These are phyloP conservation scores for Hanseniaspora valbyensis DNA, from an alignment of 805 yeast genomes.

Conservation along the genomic window DNA sequence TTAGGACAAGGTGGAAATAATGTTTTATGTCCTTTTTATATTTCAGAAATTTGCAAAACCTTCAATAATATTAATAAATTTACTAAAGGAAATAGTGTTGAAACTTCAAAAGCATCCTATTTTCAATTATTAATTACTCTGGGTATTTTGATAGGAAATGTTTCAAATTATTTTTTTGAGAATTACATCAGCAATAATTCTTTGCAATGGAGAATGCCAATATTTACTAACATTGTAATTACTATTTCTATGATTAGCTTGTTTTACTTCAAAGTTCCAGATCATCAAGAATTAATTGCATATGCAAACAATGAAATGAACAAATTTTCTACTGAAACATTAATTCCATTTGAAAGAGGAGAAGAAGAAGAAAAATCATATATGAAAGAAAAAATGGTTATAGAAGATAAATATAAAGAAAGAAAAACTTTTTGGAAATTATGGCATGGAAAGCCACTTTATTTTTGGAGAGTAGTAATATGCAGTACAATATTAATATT, in stretches of 20 bases:
- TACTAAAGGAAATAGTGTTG: slow-evolving; percentile 49
- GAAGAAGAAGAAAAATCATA: slow-evolving; percentile 24
- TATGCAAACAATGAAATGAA: not conserved
- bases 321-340: not conserved
- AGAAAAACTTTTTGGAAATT: not conserved
- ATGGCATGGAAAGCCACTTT: slow-evolving; percentile 15
- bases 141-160: slow-evolving; percentile 58
- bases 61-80: slow-evolving; percentile 47
- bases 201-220: slow-evolving; percentile 61
- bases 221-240: slow-evolving; percentile 37
- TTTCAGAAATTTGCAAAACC: slow-evolving; percentile 59
- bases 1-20: slow-evolving; percentile 53
- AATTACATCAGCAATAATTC: slow-evolving; percentile 25
- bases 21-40: slow-evolving; percentile 57
- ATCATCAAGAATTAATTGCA: slow-evolving; percentile 45
- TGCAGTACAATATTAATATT: slow-evolving; percentile 50
- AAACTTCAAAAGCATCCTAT: slow-evolving; percentile 56
- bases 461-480: slow-evolving; percentile 38
- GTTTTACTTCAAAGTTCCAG: slow-evolving; percentile 47
- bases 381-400: not conserved
- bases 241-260: slow-evolving; percentile 42
- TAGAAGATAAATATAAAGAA: not conserved
- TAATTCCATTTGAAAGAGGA: slow-evolving; percentile 24
- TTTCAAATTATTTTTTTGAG: slow-evolving; percentile 40
- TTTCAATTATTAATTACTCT: slow-evolving; percentile 54